These are phyloP conservation scores for Cyberlindnera amylophila DNA, from an alignment of 805 yeast species.

Conservation along the genomic window DNA sequence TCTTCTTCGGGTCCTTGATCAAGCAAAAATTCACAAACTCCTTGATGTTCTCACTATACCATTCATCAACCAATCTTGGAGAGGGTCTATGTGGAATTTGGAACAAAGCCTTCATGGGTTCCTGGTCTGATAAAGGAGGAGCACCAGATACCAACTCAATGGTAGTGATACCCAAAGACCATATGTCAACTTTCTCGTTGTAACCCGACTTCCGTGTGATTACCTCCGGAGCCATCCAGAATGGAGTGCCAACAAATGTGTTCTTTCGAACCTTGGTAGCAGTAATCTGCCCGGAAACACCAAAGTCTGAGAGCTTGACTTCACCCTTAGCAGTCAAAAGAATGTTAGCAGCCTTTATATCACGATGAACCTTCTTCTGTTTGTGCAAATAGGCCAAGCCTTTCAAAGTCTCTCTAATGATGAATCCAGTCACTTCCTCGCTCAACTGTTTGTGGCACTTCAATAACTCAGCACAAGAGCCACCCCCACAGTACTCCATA, in stretches of 20 bases:
- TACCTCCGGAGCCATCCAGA: slow-evolving; percentile 99
- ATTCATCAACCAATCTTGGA: slow-evolving; percentile 48
- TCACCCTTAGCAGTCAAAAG: slow-evolving; percentile 64
- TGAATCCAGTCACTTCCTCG: slow-evolving; percentile 59
- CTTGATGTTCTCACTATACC: slow-evolving; percentile 41
- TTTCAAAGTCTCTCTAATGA: slow-evolving; percentile 57
- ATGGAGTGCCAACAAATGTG: slow-evolving; percentile 93
- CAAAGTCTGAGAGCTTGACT: slow-evolving; percentile 88
- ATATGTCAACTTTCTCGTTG: slow-evolving; percentile 84
- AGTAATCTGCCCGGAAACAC: slow-evolving; percentile 79
- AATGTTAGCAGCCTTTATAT: slow-evolving; percentile 86
- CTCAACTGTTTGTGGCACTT: slow-evolving; percentile 48
- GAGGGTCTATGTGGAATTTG: slow-evolving; percentile 64
- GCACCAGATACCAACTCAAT: slow-evolving; percentile 79
- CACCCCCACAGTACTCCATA: slow-evolving; percentile 96
- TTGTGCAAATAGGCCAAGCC: slow-evolving; percentile 78
- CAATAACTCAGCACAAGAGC: slow-evolving; percentile 78
- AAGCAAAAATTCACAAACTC: slow-evolving; percentile 65
- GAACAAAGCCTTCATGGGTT: slow-evolving; percentile 74
- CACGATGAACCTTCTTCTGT: slow-evolving; percentile 80
- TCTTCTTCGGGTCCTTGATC: slow-evolving; percentile 54
- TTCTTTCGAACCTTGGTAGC: slow-evolving; percentile 58
- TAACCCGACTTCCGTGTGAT: slow-evolving; percentile 61
- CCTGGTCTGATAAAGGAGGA: slow-evolving; percentile 73
- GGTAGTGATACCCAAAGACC: slow-evolving; percentile 94